Conservation (phyloP, 805 yeast genomes). For the Peterozyma xylosa region DNA sequence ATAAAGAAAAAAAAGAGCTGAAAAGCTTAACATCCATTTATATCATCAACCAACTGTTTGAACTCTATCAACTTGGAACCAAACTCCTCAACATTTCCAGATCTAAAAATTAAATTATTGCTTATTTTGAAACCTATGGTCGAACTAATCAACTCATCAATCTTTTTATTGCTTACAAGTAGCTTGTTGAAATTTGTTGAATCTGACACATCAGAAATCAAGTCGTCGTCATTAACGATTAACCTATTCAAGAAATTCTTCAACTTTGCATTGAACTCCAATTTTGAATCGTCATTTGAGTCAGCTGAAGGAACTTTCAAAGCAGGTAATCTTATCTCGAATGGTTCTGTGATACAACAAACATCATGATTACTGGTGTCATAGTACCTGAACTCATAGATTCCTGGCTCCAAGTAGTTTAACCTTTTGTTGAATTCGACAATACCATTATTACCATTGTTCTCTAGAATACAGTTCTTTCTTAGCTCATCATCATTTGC, state of each 20-base stretch:
- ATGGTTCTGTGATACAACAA: slow-evolving; percentile 55
- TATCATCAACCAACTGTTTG: neutral
- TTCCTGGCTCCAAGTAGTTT: slow-evolving; percentile 60
- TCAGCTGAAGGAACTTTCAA: slow-evolving; percentile 22
- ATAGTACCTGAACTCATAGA: slow-evolving; percentile 71
- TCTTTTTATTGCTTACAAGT: neutral
- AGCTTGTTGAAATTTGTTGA: neutral
- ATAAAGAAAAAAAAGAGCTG: no score
- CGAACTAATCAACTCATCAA: neutral
- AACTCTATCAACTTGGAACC: neutral
- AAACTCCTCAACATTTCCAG: neutral
- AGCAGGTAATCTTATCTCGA: slow-evolving; percentile 43
- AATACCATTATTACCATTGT: slow-evolving; percentile 28
- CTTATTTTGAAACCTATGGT: neutral
- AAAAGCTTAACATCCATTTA: no score
- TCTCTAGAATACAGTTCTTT: slow-evolving; percentile 2
- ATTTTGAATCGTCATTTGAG: neutral
- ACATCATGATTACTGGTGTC: slow-evolving; percentile 62
- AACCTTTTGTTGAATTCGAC: slow-evolving; percentile 39
- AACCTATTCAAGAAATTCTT: neutral
- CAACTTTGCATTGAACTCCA: neutral
- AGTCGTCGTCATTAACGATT: neutral
- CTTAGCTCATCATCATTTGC: slow-evolving; percentile 14
- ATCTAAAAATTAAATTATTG: neutral
- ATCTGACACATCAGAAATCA: neutral